phyloP scores from a whole-genome alignment of 495 filamentous ascomycete species.

The Talaromyces wortmannii region DNA sequence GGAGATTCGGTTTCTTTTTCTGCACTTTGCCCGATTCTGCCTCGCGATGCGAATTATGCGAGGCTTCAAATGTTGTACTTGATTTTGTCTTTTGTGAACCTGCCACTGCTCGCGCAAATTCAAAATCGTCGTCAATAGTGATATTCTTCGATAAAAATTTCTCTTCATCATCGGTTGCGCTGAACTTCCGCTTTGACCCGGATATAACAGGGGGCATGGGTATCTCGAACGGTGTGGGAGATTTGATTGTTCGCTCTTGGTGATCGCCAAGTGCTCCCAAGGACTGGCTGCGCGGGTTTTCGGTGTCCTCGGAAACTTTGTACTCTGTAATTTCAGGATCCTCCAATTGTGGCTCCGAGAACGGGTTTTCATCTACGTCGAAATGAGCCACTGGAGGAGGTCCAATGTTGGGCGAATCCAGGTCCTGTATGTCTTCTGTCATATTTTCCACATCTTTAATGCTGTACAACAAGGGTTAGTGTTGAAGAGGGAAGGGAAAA shows the following conservation, averaged over 20 bases:
- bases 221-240: neutral
- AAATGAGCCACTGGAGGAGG: slow-evolving; percentile 17
- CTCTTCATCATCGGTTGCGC: slow-evolving; percentile 43
- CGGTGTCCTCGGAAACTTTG: neutral
- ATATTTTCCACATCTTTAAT: neutral
- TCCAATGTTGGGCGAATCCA: slow-evolving; percentile 59
- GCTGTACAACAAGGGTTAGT: neutral
- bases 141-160: slow-evolving; percentile 11
- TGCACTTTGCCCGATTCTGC: slow-evolving; percentile 1
- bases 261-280: neutral
- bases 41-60: neutral
- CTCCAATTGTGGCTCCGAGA: neutral
- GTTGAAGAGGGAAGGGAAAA: neutral
- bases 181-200: slow-evolving; percentile 59
- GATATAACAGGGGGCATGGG: slow-evolving; percentile 22
- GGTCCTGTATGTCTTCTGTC: slow-evolving; percentile 6
- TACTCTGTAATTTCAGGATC: neutral
- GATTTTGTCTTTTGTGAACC: slow-evolving; percentile 7
- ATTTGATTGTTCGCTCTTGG: neutral
- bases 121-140: slow-evolving; percentile 40
- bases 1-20: slow-evolving; percentile 7
- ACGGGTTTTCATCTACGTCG: slow-evolving; percentile 5
- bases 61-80: slow-evolving; percentile 12
- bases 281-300: neutral
- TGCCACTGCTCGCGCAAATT: slow-evolving; percentile 30